Evolutionary conservation across 2,329 filamentous ascomycete genomes (phyloP), one percentile per base, ranked within the genome.

Genomic region (Phialophora chinensis): DNA sequence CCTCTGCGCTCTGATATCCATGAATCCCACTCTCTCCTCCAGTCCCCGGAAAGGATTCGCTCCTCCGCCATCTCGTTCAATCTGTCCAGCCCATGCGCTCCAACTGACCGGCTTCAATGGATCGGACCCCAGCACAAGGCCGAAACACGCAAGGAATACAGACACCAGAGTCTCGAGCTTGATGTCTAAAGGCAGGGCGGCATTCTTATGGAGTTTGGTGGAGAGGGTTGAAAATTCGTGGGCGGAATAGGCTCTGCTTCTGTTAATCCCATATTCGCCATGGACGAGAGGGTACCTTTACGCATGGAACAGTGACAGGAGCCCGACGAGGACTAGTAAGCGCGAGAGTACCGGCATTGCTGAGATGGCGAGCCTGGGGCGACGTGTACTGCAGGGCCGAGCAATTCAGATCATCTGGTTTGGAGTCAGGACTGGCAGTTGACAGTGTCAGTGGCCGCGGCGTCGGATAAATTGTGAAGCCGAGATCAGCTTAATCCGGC

Each of bases 241-340:
- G 55, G 93, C 93, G 60, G 95, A 99, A 81, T 98, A 99, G 81
- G 93, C 96, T 70, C 95, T 99, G 76, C 42, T 31, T 49, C 38
- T 52, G 67, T 65, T 25, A 55, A 58, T 59, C 76, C 62, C 27
- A 57, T 17, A 74, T 66, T 49, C 58, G 44, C 25, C 53, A 10
- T 12, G 42, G 52, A 42, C 44, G 55, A 3, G 52, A 58, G 31
- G 58, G 17, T 20, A 12, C 3, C 77, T 91, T 79, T 88, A 97
- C 94, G 93, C 91, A 79, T 97, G 94, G 54, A 89, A 87, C 20
- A 97, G 85, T 71, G 97, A 85, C 63, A 96, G 73, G 12, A 94
- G 83, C 70, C 94, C 94, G 66, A 93, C 80, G 66, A 88, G 79
- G 67, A 92, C 93, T 67, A 93, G 84, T 3, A 88, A 79, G 69